These are phyloP conservation scores for Auriscalpium vulgare DNA, from an alignment of 768 basidiomycete genomes.

Conservation along the genomic window DNA sequence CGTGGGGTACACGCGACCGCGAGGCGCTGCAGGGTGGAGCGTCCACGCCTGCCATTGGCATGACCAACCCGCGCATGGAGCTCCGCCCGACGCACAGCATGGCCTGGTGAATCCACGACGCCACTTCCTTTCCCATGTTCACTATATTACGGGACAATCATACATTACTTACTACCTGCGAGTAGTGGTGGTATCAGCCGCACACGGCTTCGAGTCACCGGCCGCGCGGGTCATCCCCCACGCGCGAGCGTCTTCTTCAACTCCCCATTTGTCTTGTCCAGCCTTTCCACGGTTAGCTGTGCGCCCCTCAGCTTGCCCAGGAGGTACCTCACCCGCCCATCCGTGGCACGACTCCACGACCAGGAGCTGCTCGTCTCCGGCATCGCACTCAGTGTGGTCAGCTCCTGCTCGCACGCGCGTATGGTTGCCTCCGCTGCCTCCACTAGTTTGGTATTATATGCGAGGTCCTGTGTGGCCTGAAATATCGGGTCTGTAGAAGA, in stretches of 20 bases:
- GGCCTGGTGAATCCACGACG: neutral
- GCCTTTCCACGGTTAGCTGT: slow-evolving; percentile 53
- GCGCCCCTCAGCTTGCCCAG: slow-evolving; percentile 68
- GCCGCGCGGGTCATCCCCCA: slow-evolving; percentile 19
- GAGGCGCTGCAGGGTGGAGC: slow-evolving; percentile 31
- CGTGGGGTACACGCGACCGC: slow-evolving; percentile 29
- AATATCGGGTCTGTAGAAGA: slow-evolving; percentile 60
- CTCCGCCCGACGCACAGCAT: neutral
- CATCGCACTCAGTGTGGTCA: slow-evolving; percentile 59
- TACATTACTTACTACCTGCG: too few relatives aligned
- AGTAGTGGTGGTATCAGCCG: too few relatives aligned
- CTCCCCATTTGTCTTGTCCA: slow-evolving; percentile 66
- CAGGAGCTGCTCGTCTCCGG: slow-evolving; percentile 39
- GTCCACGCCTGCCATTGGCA: slow-evolving; percentile 34
- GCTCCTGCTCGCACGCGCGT: slow-evolving; percentile 67
- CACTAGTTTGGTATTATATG: slow-evolving; percentile 63
- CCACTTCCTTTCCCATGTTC: too few relatives aligned
- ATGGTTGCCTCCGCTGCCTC: slow-evolving; percentile 54
- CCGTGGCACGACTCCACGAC: slow-evolving; percentile 41
- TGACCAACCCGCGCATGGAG: slow-evolving; percentile 15
- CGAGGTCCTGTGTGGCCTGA: slow-evolving; percentile 73
- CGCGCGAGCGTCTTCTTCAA: slow-evolving; percentile 52
- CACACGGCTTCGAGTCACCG: too few relatives aligned
- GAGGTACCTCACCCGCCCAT: slow-evolving; percentile 57
- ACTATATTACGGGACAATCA: too few relatives aligned